Percentiles rank a stretch among this genome's conserved stretches.
These are phyloP conservation scores for Mucor circinelloides DNA, from an alignment of 371 early-diverging fungal species.

Conservation along the genomic window DNA sequence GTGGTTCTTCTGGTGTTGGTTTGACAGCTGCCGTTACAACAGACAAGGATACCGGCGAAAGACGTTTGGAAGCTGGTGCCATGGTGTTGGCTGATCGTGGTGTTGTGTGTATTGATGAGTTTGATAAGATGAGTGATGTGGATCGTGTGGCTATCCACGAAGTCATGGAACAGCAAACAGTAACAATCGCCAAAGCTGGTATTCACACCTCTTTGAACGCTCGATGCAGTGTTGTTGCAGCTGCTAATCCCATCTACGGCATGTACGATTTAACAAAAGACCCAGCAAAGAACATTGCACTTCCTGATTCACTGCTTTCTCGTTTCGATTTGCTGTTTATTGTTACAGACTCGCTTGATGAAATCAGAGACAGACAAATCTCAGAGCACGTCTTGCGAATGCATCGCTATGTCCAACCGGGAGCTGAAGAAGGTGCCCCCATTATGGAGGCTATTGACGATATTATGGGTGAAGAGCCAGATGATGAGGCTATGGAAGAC, in stretches of 20 bases:
- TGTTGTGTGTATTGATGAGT: slow-evolving; percentile 99
- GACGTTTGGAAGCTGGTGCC: slow-evolving; percentile 98
- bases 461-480: slow-evolving; percentile 52
- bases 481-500: slow-evolving; percentile 56
- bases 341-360: slow-evolving; percentile 90
- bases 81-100: slow-evolving; percentile 99
- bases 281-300: slow-evolving; percentile 96
- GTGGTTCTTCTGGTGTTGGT: slow-evolving; percentile 98
- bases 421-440: slow-evolving; percentile 85
- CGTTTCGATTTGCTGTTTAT: slow-evolving; percentile 99
- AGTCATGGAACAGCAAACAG: slow-evolving; percentile 99
- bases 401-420: slow-evolving; percentile 90
- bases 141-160: slow-evolving; percentile 99
- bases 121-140: slow-evolving; percentile 99
- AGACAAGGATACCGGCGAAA: slow-evolving; percentile 89
- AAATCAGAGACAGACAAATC: slow-evolving; percentile 83
- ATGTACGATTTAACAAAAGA: slow-evolving; percentile 79
- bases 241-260: slow-evolving; percentile 99
- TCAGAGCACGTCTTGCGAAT: slow-evolving; percentile 91
- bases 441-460: slow-evolving; percentile 65
- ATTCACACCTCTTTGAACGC: slow-evolving; percentile 99
- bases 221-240: slow-evolving; percentile 98
- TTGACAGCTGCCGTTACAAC: slow-evolving; percentile 94
- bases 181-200: slow-evolving; percentile 98
- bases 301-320: slow-evolving; percentile 96